Conservation (phyloP, 2,329 filamentous ascomycete genomes). For the Beauveria scarabaeidicola region DNA sequence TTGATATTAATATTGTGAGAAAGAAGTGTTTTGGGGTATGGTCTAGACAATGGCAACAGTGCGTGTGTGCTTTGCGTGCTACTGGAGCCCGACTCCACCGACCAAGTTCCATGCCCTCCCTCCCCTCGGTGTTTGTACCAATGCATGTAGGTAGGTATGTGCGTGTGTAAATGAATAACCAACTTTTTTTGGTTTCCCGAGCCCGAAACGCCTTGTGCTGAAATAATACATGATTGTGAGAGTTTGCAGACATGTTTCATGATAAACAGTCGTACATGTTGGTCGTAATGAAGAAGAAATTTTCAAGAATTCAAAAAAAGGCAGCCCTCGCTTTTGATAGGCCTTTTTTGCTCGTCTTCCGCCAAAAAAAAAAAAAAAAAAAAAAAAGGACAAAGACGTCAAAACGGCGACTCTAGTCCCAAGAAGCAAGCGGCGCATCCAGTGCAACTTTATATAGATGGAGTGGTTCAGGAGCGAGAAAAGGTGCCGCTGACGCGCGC, state of each 20-base stretch:
- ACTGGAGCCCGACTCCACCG: not conserved
- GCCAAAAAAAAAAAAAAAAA: no score
- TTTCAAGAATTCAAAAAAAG: not conserved
- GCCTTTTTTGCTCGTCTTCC: not conserved
- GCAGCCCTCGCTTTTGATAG: not conserved
- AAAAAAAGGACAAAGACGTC: no score
- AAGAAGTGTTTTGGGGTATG: not conserved
- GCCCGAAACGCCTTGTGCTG: slow-evolving; percentile 5
- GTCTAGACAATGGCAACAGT: not conserved
- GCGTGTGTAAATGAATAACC: slow-evolving; percentile 6
- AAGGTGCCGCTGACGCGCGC: slow-evolving; percentile 22
- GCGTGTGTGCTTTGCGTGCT: slow-evolving; percentile 1
- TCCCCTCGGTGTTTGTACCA: not conserved
- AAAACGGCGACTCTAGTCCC: no score
- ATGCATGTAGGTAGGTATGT: not conserved
- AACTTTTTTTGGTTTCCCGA: not conserved
- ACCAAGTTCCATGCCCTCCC: not conserved
- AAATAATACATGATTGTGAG: not conserved
- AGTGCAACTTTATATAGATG: no score
- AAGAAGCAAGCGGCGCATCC: no score
- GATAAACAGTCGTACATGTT: not conserved
- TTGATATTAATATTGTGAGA: not conserved
- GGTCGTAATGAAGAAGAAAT: not conserved
- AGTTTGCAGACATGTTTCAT: not conserved
- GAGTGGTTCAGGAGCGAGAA: not conserved